Conservation (phyloP, 371 early-diverging fungal genomes). For the Lichtheimia corymbifera region DNA sequence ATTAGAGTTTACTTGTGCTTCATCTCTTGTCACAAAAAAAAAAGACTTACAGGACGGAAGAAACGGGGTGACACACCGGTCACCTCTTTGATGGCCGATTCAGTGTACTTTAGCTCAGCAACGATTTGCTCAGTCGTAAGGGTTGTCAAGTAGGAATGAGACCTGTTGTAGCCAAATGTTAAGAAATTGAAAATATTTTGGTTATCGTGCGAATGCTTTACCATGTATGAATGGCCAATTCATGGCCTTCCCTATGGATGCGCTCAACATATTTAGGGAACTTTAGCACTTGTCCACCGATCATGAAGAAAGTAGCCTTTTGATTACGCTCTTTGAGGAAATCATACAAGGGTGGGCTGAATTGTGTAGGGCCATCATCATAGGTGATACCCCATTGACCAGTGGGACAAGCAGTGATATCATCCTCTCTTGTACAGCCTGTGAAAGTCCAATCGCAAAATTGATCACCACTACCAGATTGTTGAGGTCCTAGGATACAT, state of each 20-base stretch:
- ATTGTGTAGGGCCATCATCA: conserved; percentile 67
- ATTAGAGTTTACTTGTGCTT: background rate
- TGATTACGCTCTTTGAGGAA: conserved; percentile 51
- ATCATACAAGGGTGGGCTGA: conserved; percentile 49
- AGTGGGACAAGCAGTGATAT: conserved; percentile 56
- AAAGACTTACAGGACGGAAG: conserved; percentile 45
- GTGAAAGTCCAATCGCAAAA: conserved; percentile 63
- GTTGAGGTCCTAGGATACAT: conserved; percentile 21
- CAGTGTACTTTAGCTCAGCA: conserved; percentile 74
- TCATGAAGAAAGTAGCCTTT: conserved; percentile 68
- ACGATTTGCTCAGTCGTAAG: conserved; percentile 66
- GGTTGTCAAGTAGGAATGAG: conserved; percentile 65
- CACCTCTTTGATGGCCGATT: conserved; percentile 62
- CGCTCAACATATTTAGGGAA: conserved; percentile 53
- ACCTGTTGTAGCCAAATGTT: conserved; percentile 40
- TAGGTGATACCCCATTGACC: conserved; percentile 60
- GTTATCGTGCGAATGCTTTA: background rate
- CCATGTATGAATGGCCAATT: conserved; percentile 57
- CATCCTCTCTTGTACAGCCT: conserved; percentile 47
- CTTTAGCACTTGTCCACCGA: conserved; percentile 61
- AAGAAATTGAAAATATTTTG: background rate
- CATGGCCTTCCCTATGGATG: conserved; percentile 49
- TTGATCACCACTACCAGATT: conserved; percentile 25
- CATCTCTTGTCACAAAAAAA: too few relatives aligned
- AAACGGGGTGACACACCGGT: conserved; percentile 55